Evolutionary conservation across 2,329 filamentous ascomycete genomes (phyloP).

Genomic region (Sclerotinia spermophila): DNA sequence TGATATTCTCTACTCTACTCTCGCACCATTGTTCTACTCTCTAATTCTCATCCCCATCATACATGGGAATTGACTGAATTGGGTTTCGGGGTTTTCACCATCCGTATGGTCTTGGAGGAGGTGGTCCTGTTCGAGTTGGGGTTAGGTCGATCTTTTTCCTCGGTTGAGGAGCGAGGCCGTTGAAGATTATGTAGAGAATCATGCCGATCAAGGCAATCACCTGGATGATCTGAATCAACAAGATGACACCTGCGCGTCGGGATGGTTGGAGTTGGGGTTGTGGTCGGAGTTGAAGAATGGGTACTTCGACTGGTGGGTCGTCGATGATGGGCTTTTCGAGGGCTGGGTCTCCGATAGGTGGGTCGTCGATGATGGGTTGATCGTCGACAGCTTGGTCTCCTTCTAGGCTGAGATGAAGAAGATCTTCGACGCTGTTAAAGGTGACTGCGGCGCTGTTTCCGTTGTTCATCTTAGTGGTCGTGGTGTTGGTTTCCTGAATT

Average conservation of each 20-base stretch:
- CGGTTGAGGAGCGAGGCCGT: not conserved
- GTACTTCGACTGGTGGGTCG: not conserved
- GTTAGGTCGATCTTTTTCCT: too few relatives aligned
- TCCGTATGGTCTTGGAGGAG: not conserved
- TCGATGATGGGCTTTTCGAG: not conserved
- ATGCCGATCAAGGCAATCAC: not conserved
- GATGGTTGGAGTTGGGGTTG: not conserved
- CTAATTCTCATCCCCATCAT: not conserved
- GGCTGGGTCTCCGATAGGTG: not conserved
- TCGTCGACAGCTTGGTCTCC: not conserved
- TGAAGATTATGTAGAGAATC: not conserved
- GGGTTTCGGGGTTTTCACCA: not conserved
- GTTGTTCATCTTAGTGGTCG: not conserved
- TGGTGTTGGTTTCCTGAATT: not conserved
- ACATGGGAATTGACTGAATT: not conserved
- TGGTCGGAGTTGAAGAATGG: not conserved
- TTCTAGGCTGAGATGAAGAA: not conserved
- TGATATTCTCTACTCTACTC: not conserved
- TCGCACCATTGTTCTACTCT: not conserved
- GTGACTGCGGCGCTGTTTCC: not conserved
- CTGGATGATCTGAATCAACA: not conserved
- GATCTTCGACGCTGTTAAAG: not conserved
- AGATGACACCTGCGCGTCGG: not conserved
- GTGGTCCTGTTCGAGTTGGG: not conserved
- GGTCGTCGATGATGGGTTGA: not conserved